Conservation (phyloP, 768 basidiomycete species). For the Pisolithus orientalis region DNA sequence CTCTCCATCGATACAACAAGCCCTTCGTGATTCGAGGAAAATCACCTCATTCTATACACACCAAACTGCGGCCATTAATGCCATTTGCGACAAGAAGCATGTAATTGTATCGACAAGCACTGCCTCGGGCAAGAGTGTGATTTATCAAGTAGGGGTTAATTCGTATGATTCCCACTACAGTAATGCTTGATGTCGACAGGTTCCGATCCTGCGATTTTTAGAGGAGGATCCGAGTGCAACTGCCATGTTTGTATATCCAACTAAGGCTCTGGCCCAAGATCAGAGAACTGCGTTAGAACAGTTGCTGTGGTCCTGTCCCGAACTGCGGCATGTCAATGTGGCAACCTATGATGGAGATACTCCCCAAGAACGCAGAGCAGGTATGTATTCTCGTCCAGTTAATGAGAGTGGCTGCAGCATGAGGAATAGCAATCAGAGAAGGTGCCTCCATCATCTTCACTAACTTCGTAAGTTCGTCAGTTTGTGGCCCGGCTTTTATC, state of each 20-base stretch:
- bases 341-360: conserved; percentile 90
- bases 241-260: conserved; percentile 84
- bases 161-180: not conserved
- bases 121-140: conserved; percentile 84
- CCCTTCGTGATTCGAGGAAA: conserved; percentile 50
- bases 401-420: not conserved
- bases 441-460: conserved; percentile 79
- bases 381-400: conserved; percentile 28
- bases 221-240: conserved; percentile 57
- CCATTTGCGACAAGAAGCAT: conserved; percentile 49
- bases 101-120: conserved; percentile 90
- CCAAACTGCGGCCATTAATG: conserved; percentile 68
- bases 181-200: conserved; percentile 30
- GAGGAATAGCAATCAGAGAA: conserved; percentile 54
- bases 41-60: conserved; percentile 62
- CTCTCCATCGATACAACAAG: conserved; percentile 48
- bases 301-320: conserved; percentile 51
- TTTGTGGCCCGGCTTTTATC: not conserved
- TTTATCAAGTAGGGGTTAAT: conserved; percentile 60
- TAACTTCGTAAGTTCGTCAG: conserved; percentile 61
- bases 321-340: conserved; percentile 57
- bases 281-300: conserved; percentile 68
- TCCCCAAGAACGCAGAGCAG: conserved; percentile 55
- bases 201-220: conserved; percentile 63
- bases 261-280: conserved; percentile 92